phyloP scores from a whole-genome alignment of 805 yeast species.

The Grigorovia humatica region DNA sequence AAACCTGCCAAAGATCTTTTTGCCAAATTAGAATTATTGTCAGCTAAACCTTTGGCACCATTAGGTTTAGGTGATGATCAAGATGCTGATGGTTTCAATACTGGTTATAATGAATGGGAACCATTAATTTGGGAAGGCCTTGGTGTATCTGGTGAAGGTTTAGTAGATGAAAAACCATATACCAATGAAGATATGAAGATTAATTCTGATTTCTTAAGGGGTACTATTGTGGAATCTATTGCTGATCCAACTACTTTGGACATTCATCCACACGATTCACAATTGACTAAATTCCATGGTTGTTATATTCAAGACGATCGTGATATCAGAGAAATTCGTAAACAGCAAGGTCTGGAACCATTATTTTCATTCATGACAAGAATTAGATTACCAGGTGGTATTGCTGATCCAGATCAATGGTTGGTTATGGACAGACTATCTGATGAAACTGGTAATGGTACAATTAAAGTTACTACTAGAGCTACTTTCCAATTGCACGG shows the following conservation, averaged over 20 bases:
- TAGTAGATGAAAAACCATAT: conserved; percentile 79
- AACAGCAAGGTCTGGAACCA: conserved; percentile 87
- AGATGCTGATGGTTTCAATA: conserved; percentile 89
- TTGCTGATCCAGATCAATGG: conserved; percentile 83
- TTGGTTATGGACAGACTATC: conserved; percentile 73
- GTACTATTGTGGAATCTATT: conserved; percentile 84
- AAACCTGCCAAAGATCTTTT: conserved; percentile 74
- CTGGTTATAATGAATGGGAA: conserved; percentile 89
- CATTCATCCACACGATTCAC: conserved; percentile 82
- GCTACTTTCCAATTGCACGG: conserved; percentile 97
- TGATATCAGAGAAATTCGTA: conserved; percentile 87
- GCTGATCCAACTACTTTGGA: conserved; percentile 80
- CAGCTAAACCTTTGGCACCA: conserved; percentile 63
- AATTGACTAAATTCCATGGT: conserved; percentile 94
- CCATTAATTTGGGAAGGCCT: conserved; percentile 74
- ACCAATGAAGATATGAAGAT: conserved; percentile 95
- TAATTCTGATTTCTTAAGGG: conserved; percentile 78
- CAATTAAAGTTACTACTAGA: conserved; percentile 89
- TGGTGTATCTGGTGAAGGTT: conserved; percentile 73
- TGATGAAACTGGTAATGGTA: conserved; percentile 78
- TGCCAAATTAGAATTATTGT: conserved; percentile 54
- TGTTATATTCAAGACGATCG: conserved; percentile 98
- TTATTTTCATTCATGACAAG: conserved; percentile 96
- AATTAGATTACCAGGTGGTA: conserved; percentile 90
- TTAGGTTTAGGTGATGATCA: conserved; percentile 94